A percentile compares a stretch with the other conserved stretches of the same genome.
These are phyloP conservation scores for Paramecium primaurelia DNA, from an alignment of 73 alveolate species.

Conservation along the genomic window DNA sequence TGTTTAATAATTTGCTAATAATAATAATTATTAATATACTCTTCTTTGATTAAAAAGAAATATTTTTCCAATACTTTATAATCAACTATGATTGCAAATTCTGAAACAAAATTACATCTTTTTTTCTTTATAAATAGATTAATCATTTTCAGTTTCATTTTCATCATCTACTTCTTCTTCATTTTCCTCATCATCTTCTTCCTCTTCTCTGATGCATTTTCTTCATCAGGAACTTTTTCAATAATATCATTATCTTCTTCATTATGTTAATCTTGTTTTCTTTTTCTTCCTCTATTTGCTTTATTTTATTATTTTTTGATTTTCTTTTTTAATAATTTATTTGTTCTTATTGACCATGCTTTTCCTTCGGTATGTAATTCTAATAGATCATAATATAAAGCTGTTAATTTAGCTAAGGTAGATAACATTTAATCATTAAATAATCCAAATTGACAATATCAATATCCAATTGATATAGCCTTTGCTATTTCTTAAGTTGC, in stretches of 20 bases:
- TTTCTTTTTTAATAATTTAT: slow-evolving; percentile 45
- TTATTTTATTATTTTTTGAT: background rate
- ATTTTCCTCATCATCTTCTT: background rate
- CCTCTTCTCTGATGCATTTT: background rate
- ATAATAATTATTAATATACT: background rate
- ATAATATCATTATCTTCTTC: slow-evolving; percentile 7
- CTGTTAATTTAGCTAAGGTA: background rate
- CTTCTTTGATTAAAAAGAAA: slow-evolving; percentile 41
- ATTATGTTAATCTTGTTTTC: background rate
- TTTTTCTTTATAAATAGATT: slow-evolving; percentile 51
- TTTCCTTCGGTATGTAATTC: slow-evolving; percentile 55
- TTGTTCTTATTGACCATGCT: slow-evolving; percentile 30
- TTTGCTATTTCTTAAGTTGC: slow-evolving; percentile 32
- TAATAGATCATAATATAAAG: slow-evolving; percentile 48
- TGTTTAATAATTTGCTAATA: slow-evolving; percentile 18
- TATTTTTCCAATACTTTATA: slow-evolving; percentile 29
- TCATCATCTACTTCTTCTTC: slow-evolving; percentile 39
- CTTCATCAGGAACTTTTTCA: slow-evolving; percentile 19
- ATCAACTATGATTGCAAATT: slow-evolving; percentile 52
- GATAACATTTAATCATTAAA: slow-evolving; percentile 36
- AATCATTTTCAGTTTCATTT: slow-evolving; percentile 34
- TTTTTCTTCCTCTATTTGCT: background rate
- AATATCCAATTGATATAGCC: slow-evolving; percentile 49
- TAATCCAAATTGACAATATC: slow-evolving; percentile 34
- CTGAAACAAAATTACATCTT: slow-evolving; percentile 39